Evolutionary conservation across 2,329 filamentous ascomycete species (phyloP).

Genomic region (Leptographium galeiforme): DNA sequence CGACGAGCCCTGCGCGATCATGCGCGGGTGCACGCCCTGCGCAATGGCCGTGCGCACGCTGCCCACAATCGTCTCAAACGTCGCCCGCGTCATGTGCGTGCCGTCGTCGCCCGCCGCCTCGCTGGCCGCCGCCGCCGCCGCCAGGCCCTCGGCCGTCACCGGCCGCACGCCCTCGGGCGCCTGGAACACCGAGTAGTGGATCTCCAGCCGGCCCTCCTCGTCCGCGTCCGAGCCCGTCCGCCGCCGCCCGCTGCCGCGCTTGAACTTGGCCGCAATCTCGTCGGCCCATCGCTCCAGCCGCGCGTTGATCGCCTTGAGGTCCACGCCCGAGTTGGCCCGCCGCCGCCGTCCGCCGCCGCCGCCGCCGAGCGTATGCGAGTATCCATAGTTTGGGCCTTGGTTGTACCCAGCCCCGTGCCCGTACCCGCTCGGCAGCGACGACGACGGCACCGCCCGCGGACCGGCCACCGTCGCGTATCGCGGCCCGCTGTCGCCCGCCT

Average conservation of each 20-base stretch:
- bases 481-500: conserved; percentile 40
- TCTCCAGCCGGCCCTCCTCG: conserved; percentile 81
- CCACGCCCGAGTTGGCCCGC: conserved; percentile 74
- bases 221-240: conserved; percentile 24
- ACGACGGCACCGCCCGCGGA: conserved; percentile 40
- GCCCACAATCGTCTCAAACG: conserved; percentile 82
- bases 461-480: conserved; percentile 15
- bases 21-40: conserved; percentile 79
- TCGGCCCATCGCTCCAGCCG: conserved; percentile 92
- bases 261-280: conserved; percentile 95
- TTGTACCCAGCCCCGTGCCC: neutral
- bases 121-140: conserved; percentile 27
- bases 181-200: conserved; percentile 95
- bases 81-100: conserved; percentile 52
- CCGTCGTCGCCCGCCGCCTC: conserved; percentile 26
- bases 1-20: conserved; percentile 95
- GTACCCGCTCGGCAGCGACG: conserved; percentile 10
- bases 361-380: conserved; percentile 16
- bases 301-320: conserved; percentile 96
- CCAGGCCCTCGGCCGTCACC: conserved; percentile 60
- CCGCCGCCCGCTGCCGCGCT: conserved; percentile 54
- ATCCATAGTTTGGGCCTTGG: conserved; percentile 18
- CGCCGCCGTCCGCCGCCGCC: conserved; percentile 14
- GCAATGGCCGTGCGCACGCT: conserved; percentile 85
- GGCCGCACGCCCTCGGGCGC: conserved; percentile 78